Evolutionary conservation across 2,329 filamentous ascomycete species (phyloP).

Genomic region (Fusarium annulatum): DNA sequence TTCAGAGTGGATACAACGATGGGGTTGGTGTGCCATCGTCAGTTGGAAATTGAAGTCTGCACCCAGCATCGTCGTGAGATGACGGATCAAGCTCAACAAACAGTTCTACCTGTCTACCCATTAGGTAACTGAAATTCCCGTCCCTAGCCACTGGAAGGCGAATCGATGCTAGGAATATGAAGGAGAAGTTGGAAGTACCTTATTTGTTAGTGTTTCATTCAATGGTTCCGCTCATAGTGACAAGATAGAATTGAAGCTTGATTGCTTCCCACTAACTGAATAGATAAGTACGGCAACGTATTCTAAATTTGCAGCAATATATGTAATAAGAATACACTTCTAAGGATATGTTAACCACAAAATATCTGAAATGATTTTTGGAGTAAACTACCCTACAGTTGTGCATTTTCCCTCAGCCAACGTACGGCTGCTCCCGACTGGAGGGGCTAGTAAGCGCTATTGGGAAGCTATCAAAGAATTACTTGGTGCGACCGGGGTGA

Average conservation of each 20-base stretch:
- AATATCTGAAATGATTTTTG: background rate
- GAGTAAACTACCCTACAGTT: background rate
- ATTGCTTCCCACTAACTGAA: background rate
- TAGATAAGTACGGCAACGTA: no score
- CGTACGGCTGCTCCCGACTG: background rate
- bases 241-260: rapidly evolving
- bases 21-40: background rate
- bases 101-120: background rate
- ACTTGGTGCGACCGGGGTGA: background rate
- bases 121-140: rapidly evolving
- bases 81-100: no score
- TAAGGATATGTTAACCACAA: no score
- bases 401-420: background rate
- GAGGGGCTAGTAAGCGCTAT: background rate
- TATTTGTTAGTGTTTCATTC: rapidly evolving
- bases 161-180: no score
- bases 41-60: background rate
- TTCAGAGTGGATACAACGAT: rapidly evolving
- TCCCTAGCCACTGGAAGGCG: rapidly evolving
- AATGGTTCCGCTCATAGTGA: rapidly evolving
- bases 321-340: no score
- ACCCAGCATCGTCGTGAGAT: no score
- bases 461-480: background rate
- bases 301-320: no score
- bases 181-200: background rate